Base-by-base conservation (phyloP, 495 filamentous ascomycete genomes). In the Xylaria palmicola region DNA sequence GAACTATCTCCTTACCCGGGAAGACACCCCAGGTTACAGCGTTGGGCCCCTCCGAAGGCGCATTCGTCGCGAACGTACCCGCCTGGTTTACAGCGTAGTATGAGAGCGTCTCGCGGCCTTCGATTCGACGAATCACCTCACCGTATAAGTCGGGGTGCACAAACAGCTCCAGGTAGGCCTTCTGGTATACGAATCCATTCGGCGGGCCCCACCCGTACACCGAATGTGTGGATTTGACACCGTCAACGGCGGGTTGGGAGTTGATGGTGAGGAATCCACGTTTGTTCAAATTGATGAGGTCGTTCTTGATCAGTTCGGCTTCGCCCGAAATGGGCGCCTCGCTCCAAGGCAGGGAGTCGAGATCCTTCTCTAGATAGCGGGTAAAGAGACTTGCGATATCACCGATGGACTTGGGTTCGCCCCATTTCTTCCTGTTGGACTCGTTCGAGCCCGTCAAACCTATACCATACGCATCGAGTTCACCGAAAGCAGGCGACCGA, bases 21-120 rank as follows among this genome's bases (percentile, higher is more conserved):
- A 97, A 99, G 44, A 98, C 96, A 75, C 95, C 95, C 95, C 95
- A 99, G 4, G 95, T 99, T 50, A 99, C 87, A 10, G 95, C 95
- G 67, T 98, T 99, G 24, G 95, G 95, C 13, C 89, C 91, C 45
- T 93, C 91, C 37, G 85, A 85, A 24, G 83, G 84, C 12, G 90
- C 84, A 67, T 98, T 97, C n/a, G 91, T 95, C 67, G 85, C 84
- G 55, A 98, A 80, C 59, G 87, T 84, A 13, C 93, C 92, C 2
- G 80, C 78, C 70, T 90, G 90, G 59, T 88, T 91, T 39, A 97
- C 91, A 36, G 92, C 90, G 64, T 97, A 95, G 76, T 95, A 99
- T 1, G 93, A 96, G 59, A 99, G 74, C 50, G 96, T 87, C 29
- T 87, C 82, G 63, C 93, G 85, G 45, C 82, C 74, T 52, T 93